Evolutionary conservation across 352 stramenopile genomes (phyloP), one percentile per base, ranked within the genome.

Genomic region (Saprolegnia diclina): DNA sequence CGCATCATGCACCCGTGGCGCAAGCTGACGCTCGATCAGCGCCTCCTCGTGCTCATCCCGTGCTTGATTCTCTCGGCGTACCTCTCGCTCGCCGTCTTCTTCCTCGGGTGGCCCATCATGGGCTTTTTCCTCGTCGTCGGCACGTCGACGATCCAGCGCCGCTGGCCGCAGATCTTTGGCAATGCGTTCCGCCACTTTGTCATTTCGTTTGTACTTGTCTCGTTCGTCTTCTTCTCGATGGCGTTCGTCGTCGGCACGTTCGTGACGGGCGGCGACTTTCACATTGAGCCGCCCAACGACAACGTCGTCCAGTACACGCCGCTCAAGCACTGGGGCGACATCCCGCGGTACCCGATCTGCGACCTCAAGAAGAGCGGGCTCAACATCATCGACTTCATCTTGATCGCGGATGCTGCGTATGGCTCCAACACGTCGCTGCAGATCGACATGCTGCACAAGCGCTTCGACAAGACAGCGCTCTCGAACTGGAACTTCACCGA

Each of bases 171-270:
- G 77, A 89, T 92, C 59, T 95, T 95, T 42, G 87, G 87, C n/a
- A 73, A 79, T 24, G 87, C 87, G 1, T 95, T 95, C 77, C 88
- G 88, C 69, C 85, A 81, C 18, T 95, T 95, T 61, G 91, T 95
- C 76, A 91, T 82, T 22, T 77, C 79, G 32, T 93, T 95, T 64
- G 83, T 95, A 6, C 73, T 92, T 46, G 52, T 95, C 9, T 93
- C 85, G 42, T 92, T 93, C 56, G 76, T 93, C 9, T 95, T 95
- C 72, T 95, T 95, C 72, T 90, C 87, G 56, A 92, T 85, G 18
- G 89, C 85, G 53, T 95, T 85, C 81, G 83, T 80, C n/a, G 76
- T 95, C 32, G 87, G 87, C 46, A 95, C 85, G 22, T 95, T 95
- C 63, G 83, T 95, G n/a, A 74, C 89, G 54, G 87, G 85, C 35